Conservation (phyloP, 257 asterid genomes). For the Jacaranda copaia region DNA sequence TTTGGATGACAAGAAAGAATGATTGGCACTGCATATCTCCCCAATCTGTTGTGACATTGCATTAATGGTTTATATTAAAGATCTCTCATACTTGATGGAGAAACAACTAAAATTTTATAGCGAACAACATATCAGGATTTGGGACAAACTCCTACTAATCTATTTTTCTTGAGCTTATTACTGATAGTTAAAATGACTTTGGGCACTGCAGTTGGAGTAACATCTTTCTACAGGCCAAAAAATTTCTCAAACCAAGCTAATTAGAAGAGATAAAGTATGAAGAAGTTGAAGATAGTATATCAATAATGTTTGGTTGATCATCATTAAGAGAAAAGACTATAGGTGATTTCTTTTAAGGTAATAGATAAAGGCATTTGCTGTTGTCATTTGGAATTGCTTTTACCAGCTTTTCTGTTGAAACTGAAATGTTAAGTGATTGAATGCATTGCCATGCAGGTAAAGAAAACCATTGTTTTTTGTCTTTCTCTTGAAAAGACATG, state of each 20-base stretch:
- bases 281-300: background rate
- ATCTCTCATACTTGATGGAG: background rate
- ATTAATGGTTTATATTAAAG: background rate
- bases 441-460: background rate
- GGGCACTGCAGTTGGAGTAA: background rate
- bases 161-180: background rate
- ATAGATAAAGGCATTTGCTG: background rate
- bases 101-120: background rate
- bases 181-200: background rate
- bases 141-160: background rate
- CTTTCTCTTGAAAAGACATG: background rate
- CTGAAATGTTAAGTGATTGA: background rate
- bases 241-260: background rate
- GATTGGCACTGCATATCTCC: background rate
- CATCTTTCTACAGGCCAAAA: background rate
- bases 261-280: background rate
- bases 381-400: background rate
- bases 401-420: background rate
- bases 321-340: background rate
- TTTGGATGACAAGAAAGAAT: background rate
- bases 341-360: background rate
- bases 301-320: background rate
- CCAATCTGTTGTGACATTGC: too few relatives aligned
- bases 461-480: background rate
- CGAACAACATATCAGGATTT: background rate